Evolutionary conservation across 2,329 filamentous ascomycete genomes (phyloP).

Genomic region (Coniochaeta sp.): DNA sequence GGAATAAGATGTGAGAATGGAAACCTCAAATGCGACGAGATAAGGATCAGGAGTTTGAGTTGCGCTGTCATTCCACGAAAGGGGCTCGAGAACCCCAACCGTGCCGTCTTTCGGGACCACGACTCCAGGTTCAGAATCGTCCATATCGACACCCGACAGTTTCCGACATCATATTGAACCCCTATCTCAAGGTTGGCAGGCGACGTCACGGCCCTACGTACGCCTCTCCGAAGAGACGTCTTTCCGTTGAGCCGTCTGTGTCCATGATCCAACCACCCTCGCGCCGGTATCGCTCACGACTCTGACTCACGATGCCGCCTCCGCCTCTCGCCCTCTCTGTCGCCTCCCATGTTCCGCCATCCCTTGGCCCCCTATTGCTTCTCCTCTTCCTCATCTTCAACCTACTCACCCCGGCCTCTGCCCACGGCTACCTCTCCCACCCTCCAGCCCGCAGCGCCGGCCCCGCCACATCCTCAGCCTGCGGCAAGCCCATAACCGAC

Average conservation of each 20-base stretch:
- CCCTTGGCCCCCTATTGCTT: background rate
- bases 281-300: background rate
- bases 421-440: constrained; percentile 5
- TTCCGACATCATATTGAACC: background rate
- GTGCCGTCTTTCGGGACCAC: background rate
- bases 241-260: background rate
- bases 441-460: constrained; percentile 3
- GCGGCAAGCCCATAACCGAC: constrained; percentile 6
- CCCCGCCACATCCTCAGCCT: background rate
- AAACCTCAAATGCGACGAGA: background rate
- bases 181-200: background rate
- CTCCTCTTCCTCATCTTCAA: background rate
- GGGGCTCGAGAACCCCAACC: background rate
- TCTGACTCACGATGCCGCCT: background rate
- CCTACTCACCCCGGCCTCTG: background rate
- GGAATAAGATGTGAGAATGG: background rate
- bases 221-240: background rate
- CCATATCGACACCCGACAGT: background rate
- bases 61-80: background rate
- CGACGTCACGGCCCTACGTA: background rate
- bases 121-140: background rate
- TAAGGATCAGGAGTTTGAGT: background rate
- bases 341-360: background rate
- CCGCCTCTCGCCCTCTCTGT: background rate
- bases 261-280: background rate